A percentile compares a stretch with the other conserved stretches of the same genome.
phyloP scores from a whole-genome alignment of 2,329 filamentous ascomycete genomes.

The Tolypocladium album region DNA sequence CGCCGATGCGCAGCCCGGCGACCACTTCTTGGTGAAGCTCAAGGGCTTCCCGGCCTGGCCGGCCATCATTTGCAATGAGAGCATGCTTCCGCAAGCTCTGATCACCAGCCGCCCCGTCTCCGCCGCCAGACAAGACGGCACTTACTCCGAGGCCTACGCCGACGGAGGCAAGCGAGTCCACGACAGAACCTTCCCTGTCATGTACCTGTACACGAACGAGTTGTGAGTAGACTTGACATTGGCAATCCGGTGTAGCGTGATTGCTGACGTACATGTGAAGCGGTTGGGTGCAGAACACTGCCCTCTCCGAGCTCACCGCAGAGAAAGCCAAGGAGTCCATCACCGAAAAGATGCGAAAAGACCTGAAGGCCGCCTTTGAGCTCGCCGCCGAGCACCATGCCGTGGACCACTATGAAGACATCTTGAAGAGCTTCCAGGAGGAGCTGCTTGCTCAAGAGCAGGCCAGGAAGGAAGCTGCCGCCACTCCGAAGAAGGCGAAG shows the following conservation, averaged over 20 bases:
- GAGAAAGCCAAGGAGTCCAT: constrained; percentile 58
- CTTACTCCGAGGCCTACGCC: constrained; percentile 75
- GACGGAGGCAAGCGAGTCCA: constrained; percentile 79
- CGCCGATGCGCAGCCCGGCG: constrained; percentile 76
- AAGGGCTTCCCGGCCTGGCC: constrained; percentile 96
- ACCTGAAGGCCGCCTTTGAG: constrained; percentile 66
- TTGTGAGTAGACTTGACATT: constrained; percentile 59
- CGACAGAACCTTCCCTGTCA: constrained; percentile 84
- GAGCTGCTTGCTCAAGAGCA: constrained; percentile 47
- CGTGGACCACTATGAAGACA: constrained; percentile 71
- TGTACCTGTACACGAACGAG: constrained; percentile 92
- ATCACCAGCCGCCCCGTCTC: constrained; percentile 73
- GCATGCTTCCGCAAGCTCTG: constrained; percentile 76
- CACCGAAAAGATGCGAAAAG: constrained; percentile 71
- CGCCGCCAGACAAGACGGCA: constrained; percentile 70
- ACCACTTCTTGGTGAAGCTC: constrained; percentile 86
- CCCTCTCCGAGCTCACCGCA: constrained; percentile 66
- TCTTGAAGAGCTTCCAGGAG: constrained; percentile 62
- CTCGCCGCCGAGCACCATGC: constrained; percentile 71
- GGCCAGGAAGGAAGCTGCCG: constrained; percentile 31
- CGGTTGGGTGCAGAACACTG: constrained; percentile 82
- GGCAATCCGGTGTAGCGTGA: not conserved
- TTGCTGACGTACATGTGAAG: constrained; percentile 33
- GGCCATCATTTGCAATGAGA: constrained; percentile 84
- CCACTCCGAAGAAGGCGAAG: constrained; percentile 29